Evolutionary conservation across 2,329 filamentous ascomycete species (phyloP).

Genomic region (Chalara sp.): DNA sequence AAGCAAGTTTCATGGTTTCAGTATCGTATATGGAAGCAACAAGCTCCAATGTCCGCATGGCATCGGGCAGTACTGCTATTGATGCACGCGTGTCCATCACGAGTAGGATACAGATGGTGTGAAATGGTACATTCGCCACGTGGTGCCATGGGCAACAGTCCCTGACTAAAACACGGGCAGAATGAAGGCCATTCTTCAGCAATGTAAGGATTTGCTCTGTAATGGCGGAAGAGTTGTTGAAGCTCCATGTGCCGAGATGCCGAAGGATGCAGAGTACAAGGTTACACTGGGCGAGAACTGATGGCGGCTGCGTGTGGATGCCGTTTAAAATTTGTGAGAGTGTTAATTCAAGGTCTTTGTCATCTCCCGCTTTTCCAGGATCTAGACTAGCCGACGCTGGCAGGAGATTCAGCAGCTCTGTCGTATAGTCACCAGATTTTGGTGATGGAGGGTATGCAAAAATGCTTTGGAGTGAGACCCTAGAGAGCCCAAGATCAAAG

Average conservation of each 20-base stretch:
- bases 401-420: conserved; percentile 3
- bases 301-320: not conserved
- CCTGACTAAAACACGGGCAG: not conserved
- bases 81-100: conserved; percentile 7
- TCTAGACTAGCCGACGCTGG: conserved; percentile 3
- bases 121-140: conserved; percentile 10
- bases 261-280: conserved; percentile 4
- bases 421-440: conserved; percentile 1
- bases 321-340: not conserved
- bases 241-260: not conserved
- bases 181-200: not conserved
- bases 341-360: not conserved
- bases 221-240: not conserved
- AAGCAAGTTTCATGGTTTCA: conserved; percentile 1
- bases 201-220: not conserved
- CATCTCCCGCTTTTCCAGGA: not conserved
- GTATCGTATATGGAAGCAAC: conserved; percentile 3
- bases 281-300: conserved; percentile 2
- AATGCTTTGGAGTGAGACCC: not conserved
- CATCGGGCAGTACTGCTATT: conserved; percentile 2
- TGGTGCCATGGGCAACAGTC: conserved; percentile 6
- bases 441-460: not conserved
- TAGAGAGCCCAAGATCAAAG: conserved; percentile 3
- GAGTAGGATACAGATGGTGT: conserved; percentile 9
- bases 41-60: conserved; percentile 5